Percentiles rank a stretch among this genome's conserved stretches.
phyloP scores from a whole-genome alignment of 2,329 filamentous ascomycete genomes.

The Penicillium decumbens region DNA sequence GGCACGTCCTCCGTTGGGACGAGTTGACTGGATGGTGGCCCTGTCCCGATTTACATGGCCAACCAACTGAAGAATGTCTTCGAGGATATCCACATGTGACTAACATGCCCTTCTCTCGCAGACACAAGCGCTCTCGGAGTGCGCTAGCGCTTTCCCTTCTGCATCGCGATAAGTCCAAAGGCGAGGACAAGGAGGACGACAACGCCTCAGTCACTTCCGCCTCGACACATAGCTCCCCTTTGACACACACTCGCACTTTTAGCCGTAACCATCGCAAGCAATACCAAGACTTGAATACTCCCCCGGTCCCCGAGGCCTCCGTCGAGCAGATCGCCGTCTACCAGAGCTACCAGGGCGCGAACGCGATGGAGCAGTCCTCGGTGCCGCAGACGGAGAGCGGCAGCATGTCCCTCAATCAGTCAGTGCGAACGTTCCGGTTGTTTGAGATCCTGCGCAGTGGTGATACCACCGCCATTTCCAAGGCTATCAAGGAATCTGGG shows the following conservation, averaged over 20 bases:
- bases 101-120: slow-evolving; percentile 29
- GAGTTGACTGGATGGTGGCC: not conserved
- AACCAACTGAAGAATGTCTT: not conserved
- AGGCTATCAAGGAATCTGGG: slow-evolving; percentile 62
- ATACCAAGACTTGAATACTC: slow-evolving; percentile 21
- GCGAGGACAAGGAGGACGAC: slow-evolving; percentile 35
- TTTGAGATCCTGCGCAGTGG: slow-evolving; percentile 89
- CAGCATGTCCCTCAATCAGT: slow-evolving; percentile 72
- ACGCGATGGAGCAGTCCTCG: slow-evolving; percentile 32
- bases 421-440: slow-evolving; percentile 86
- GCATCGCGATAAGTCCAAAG: slow-evolving; percentile 49
- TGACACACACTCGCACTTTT: slow-evolving; percentile 30
- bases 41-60: not conserved
- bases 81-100: slow-evolving; percentile 15
- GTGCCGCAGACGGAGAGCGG: slow-evolving; percentile 30
- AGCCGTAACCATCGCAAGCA: slow-evolving; percentile 30
- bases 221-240: slow-evolving; percentile 26
- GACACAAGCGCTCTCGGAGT: slow-evolving; percentile 53
- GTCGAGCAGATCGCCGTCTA: slow-evolving; percentile 28
- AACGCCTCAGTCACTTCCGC: slow-evolving; percentile 26
- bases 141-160: slow-evolving; percentile 52
- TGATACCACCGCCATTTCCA: slow-evolving; percentile 84
- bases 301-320: slow-evolving; percentile 18
- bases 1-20: not conserved
- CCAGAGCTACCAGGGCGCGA: slow-evolving; percentile 16